Conservation (phyloP, 2,329 filamentous ascomycete species). For the Penicillium thymicola region DNA sequence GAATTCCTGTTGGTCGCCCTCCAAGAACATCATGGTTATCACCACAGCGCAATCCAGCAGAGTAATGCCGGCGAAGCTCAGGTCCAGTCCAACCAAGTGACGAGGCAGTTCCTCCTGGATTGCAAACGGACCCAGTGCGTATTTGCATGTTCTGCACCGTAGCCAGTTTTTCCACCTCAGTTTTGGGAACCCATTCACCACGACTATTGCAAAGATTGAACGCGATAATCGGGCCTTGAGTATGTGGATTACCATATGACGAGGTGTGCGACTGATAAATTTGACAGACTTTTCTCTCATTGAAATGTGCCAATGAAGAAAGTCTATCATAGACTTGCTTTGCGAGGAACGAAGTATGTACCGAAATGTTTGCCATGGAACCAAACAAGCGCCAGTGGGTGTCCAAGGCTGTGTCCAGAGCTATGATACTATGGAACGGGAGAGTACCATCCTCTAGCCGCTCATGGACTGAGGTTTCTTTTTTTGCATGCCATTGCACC, state of each 20-base stretch:
- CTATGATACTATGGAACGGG: slow-evolving; percentile 85
- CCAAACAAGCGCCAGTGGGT: slow-evolving; percentile 68
- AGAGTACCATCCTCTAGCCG: slow-evolving; percentile 87
- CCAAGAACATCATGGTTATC: slow-evolving; percentile 75
- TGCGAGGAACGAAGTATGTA: slow-evolving; percentile 67
- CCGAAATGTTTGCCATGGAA: slow-evolving; percentile 65
- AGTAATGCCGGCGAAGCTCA: slow-evolving; percentile 84
- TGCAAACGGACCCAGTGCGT: slow-evolving; percentile 85
- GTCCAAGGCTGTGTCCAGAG: slow-evolving; percentile 70
- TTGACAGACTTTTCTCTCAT: slow-evolving; percentile 62
- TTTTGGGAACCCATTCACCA: slow-evolving; percentile 73
- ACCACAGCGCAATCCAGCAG: slow-evolving; percentile 79
- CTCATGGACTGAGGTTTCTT: slow-evolving; percentile 69
- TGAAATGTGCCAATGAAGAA: slow-evolving; percentile 62
- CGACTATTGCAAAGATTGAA: slow-evolving; percentile 73
- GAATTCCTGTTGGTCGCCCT: slow-evolving; percentile 82
- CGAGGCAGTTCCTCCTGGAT: slow-evolving; percentile 78
- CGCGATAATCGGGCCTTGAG: slow-evolving; percentile 71
- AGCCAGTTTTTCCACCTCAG: slow-evolving; percentile 84
- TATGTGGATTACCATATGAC: slow-evolving; percentile 43
- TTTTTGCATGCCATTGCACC: slow-evolving; percentile 79
- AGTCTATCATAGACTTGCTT: slow-evolving; percentile 59
- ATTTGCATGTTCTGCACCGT: slow-evolving; percentile 75
- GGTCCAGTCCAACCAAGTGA: slow-evolving; percentile 70
- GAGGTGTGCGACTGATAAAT: slow-evolving; percentile 56